Base-by-base conservation (phyloP, 768 basidiomycete species). In the Cantharellus anzutake region DNA sequence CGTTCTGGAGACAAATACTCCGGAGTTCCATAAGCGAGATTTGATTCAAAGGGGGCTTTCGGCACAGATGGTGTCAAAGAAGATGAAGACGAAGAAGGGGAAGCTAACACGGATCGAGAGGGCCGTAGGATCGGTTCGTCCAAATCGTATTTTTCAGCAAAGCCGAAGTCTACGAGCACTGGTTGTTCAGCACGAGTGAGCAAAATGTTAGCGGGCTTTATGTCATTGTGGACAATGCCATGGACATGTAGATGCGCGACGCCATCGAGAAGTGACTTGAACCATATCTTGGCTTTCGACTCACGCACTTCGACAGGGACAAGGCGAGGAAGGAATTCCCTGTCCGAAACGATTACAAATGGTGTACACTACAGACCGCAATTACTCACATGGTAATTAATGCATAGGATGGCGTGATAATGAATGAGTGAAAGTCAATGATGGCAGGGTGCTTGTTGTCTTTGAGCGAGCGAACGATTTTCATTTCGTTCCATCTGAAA, bases 201-300 rank as follows among this genome's bases (percentile, higher is more conserved):
- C 2, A 99, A 77, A 64, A 99, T 90, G 67, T 99, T 99, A 14
- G 91, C 88, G 0, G 91, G 91, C 86, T 93, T 94, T 75, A 94
- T 89, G 67, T 94, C 91, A 68, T 93, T 94, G 69, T 93, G 91
- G 0, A 88, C 86, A 42, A 90, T 82, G 56, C 88, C 86, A 57
- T 81, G 82, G 58, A 74, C 75, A 69, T 94, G 91, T 3, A 94
- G 77, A 66, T 88, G 91, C 63, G 84, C 81, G 41, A 92, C 77
- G 2, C 83, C 90, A 7, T 85, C 86, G 37, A 91, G 76, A 5
- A 94, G 80, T 58, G 78, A 82, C 53, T 75, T 78, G 67, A 92
- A 90, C 89, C 90, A 93, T 63, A 77, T 74, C 58, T 78, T 80
- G 11, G 90, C 89, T 64, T 80, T 80, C 2, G 72, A 64, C 65